Evolutionary conservation across 139 green algal genomes (phyloP), one percentile per base, ranked within the genome.

Genomic region (Chlamydomonas urium): DNA sequence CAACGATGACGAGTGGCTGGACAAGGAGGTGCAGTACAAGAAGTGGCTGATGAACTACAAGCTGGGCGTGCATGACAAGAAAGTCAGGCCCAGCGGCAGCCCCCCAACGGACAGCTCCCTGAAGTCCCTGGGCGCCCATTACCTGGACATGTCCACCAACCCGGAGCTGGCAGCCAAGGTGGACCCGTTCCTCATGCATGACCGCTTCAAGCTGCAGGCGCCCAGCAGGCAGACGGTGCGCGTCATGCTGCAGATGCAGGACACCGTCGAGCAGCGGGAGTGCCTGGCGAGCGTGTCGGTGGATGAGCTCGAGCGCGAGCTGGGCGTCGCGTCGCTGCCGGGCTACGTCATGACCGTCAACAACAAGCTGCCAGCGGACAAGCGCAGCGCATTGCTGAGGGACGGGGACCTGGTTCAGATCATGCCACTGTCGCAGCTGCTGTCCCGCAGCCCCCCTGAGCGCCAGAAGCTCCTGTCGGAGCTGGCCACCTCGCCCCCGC

Each of bases 1-100:
- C 60, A 79, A 66, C 31, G 4, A 6, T 26, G 66, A 73, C 29
- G 17, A 58, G 26, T 75, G 69, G 69, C 37, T 69, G 19, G 53
- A 69, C 37, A 68, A 83, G 69, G 79, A 85, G 66, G 75, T 76
- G 23, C 79, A 85, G 71, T 85, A 85, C 74, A 85, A 85, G 66
- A 76, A 76, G 33, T 85, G 79, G 79, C 61, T 85, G 33, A 85
- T 69, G 19, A 73, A 61, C 5, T 81, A 85, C 67, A 80, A 80
- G 66, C 59, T 85, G 38, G 66, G 71, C n/a, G 42, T 85, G 45
- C 71, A 81, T 50, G 79, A 85, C 70, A 79, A 85, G 79, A 85
- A 85, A 66, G 66, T 85, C 17, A 59, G 79, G 3, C 72, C 79
- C 28, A 47, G 33, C 28, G 79, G 79, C 34, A 74, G 60, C 29